Evolutionary conservation across 1,284 basidiomycete genomes (phyloP).

Genomic region (Schizophyllum commune): DNA sequence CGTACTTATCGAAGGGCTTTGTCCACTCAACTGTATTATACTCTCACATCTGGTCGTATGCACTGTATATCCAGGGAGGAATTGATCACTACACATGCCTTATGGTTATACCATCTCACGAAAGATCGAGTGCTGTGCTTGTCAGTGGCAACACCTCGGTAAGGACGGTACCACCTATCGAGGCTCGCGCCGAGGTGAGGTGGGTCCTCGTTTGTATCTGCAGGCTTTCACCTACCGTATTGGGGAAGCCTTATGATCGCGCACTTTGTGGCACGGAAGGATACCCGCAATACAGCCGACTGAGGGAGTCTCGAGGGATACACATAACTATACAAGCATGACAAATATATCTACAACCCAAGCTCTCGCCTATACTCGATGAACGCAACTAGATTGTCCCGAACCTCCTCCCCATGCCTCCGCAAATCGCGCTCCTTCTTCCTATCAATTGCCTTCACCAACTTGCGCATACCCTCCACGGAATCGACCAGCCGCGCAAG

Average conservation of each 20-base stretch:
- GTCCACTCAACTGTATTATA: neutral
- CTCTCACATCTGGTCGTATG: neutral
- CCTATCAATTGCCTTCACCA: constrained; percentile 51
- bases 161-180: too few relatives aligned
- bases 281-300: too few relatives aligned
- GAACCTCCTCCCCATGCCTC: constrained; percentile 63
- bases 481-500: constrained; percentile 42
- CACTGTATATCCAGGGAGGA: neutral
- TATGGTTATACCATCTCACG: neutral
- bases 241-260: too few relatives aligned
- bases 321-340: neutral
- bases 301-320: too few relatives aligned
- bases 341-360: constrained; percentile 24
- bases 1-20: neutral
- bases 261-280: too few relatives aligned
- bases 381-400: constrained; percentile 85
- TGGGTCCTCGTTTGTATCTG: too few relatives aligned
- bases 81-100: neutral
- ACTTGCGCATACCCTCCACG: constrained; percentile 51
- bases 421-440: constrained; percentile 47
- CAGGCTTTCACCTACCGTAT: too few relatives aligned
- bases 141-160: too few relatives aligned
- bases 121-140: too few relatives aligned
- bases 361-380: constrained; percentile 74
- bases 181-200: too few relatives aligned